Evolutionary conservation across 306 rosid genomes (phyloP).

Genomic region (Lathyrus oleraceus): DNA sequence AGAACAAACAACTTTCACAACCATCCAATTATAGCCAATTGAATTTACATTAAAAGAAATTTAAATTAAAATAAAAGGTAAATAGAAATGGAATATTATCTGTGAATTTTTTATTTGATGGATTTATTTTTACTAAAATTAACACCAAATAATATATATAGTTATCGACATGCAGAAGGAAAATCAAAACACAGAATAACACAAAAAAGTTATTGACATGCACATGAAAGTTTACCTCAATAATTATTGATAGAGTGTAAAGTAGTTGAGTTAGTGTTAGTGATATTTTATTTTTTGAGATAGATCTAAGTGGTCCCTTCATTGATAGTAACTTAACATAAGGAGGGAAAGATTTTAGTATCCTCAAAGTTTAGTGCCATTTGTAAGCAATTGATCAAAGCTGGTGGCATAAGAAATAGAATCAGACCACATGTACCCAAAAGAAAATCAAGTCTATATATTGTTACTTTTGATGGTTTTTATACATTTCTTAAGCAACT

Average conservation of each 20-base stretch:
- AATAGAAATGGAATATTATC: no score
- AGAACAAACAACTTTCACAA: slow-evolving; percentile 31
- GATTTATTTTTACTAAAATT: no score
- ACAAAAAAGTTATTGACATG: neutral
- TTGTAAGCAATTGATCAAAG: slow-evolving; percentile 32
- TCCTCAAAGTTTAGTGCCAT: slow-evolving; percentile 33
- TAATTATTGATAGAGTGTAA: slow-evolving; percentile 50
- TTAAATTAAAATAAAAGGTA: no score
- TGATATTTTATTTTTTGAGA: slow-evolving; percentile 11
- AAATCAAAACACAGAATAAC: neutral
- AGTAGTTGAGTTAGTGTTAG: slow-evolving; percentile 48
- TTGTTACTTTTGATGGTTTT: neutral
- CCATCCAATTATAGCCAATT: slow-evolving; percentile 44
- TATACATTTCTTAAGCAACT: neutral
- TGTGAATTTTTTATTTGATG: no score
- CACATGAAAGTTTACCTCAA: slow-evolving; percentile 38
- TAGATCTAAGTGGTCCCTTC: slow-evolving; percentile 44
- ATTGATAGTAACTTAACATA: slow-evolving; percentile 29
- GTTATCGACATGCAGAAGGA: no score
- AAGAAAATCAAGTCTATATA: neutral
- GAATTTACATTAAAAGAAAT: no score
- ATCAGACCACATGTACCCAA: neutral
- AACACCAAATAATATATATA: neutral
- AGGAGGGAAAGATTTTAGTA: slow-evolving; percentile 12
- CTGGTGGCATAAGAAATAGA: neutral